These are phyloP conservation scores for Lasiodiplodia theobromae DNA, from an alignment of 2,329 filamentous ascomycete genomes.

Conservation along the genomic window DNA sequence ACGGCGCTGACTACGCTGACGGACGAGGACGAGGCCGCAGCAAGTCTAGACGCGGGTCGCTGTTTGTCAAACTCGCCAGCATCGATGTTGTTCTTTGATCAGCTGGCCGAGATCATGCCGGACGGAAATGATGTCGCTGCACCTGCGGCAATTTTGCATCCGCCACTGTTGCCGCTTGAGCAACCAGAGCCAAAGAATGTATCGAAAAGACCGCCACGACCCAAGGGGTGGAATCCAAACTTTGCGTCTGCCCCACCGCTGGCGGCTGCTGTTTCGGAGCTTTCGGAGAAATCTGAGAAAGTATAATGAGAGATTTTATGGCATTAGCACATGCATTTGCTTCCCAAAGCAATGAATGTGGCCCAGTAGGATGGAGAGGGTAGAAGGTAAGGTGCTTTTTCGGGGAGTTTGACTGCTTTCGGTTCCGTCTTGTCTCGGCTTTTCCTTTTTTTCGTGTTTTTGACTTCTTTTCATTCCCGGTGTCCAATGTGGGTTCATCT, in stretches of 20 bases:
- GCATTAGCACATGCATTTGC: not conserved
- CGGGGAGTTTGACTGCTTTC: not conserved
- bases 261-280: not conserved
- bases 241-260: not conserved
- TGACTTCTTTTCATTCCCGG: not conserved
- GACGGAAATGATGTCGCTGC: not conserved
- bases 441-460: not conserved
- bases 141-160: not conserved
- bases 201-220: not conserved
- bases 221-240: constrained; percentile 13
- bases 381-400: not conserved
- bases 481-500: too few relatives aligned
- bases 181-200: not conserved
- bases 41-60: not conserved
- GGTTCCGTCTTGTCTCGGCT: not conserved
- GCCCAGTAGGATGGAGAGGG: not conserved
- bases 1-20: not conserved
- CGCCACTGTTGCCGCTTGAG: not conserved
- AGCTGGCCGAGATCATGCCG: not conserved
- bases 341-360: not conserved
- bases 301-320: not conserved
- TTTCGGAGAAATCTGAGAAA: not conserved
- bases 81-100: not conserved
- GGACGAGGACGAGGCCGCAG: not conserved
- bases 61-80: not conserved